Conservation (phyloP, 176 grass and related monocot species). For the Secale cereale region DNA sequence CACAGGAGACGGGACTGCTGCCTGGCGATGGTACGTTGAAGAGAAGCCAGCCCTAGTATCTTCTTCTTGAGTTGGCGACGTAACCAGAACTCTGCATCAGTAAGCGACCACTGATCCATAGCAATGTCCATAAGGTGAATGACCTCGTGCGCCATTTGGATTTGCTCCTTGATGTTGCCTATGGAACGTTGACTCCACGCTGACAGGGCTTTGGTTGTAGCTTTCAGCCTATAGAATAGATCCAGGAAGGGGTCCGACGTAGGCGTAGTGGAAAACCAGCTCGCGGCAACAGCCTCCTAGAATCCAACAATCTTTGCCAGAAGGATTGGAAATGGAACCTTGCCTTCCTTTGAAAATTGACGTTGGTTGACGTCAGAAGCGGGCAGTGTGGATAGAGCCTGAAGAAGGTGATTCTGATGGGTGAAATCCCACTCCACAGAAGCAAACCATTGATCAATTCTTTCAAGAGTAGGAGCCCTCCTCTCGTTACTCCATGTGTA, state of each 20-base stretch:
- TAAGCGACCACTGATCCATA: neutral
- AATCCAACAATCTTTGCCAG: neutral
- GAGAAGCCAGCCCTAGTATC: neutral
- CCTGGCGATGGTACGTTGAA: neutral
- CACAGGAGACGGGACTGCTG: neutral
- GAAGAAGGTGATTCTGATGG: no score
- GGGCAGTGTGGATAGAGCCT: neutral
- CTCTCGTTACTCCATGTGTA: no score
- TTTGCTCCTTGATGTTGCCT: neutral
- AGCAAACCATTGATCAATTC: no score
- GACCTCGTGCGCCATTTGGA: neutral
- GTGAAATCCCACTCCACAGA: no score
- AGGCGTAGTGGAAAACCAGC: neutral
- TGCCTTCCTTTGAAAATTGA: neutral
- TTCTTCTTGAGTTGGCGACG: neutral
- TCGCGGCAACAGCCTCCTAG: neutral
- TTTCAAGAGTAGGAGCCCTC: no score
- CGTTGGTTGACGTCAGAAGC: neutral
- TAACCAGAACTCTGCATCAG: neutral
- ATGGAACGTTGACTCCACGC: neutral
- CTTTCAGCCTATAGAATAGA: no score
- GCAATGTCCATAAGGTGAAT: neutral
- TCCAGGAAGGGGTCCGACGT: neutral
- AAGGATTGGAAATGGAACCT: neutral
- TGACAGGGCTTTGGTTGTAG: no score